Conservation (phyloP, 176 grass and related monocot genomes). For the Oryza glaberrima region DNA sequence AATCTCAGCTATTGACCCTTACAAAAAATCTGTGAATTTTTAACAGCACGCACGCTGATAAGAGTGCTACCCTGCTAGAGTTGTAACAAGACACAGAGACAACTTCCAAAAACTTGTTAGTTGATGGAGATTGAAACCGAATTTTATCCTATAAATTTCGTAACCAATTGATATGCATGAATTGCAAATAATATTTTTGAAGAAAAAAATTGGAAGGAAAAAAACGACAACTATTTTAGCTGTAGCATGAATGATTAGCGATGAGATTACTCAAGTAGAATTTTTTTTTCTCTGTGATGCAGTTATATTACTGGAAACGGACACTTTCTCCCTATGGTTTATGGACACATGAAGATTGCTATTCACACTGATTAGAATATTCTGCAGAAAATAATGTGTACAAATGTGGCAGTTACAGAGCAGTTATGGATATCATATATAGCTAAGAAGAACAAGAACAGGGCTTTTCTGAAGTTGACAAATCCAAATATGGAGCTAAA, state of each 20-base stretch:
- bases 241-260: background rate
- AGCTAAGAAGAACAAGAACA: slow-evolving; percentile 1
- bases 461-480: background rate
- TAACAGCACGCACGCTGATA: too few relatives aligned
- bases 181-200: background rate
- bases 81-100: background rate
- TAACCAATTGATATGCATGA: background rate
- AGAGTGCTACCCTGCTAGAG: too few relatives aligned
- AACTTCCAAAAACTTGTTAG: background rate
- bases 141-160: background rate
- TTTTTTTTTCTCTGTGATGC: background rate
- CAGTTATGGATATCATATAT: background rate
- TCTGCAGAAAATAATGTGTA: background rate
- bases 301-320: background rate
- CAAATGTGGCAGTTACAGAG: background rate
- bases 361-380: background rate
- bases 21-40: too few relatives aligned
- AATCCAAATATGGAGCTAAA: too few relatives aligned
- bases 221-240: background rate
- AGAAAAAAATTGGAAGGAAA: background rate
- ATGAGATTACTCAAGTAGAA: background rate
- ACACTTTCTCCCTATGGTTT: background rate
- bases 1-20: too few relatives aligned
- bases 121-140: slow-evolving; percentile 15
- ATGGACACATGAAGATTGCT: background rate